Conservation (phyloP, 2,329 filamentous ascomycete genomes). For the Trichoderma atrobrunneum region DNA sequence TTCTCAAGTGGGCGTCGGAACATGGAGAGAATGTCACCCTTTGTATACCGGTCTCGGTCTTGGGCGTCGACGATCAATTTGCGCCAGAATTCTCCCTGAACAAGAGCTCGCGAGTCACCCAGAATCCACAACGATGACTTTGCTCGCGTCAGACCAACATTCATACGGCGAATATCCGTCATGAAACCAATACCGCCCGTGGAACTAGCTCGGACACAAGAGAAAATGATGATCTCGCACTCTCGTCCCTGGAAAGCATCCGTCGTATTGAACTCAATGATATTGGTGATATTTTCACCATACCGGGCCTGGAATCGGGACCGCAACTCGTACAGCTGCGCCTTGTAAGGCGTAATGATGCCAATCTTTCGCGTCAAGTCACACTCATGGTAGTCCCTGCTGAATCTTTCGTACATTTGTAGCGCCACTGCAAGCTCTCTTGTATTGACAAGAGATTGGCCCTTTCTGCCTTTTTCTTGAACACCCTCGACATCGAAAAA, state of each 20-base stretch:
- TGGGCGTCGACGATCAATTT: conserved; percentile 81
- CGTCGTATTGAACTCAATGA: conserved; percentile 96
- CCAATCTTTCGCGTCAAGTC: conserved; percentile 83
- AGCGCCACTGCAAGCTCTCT: conserved; percentile 85
- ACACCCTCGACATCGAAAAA: conserved; percentile 96
- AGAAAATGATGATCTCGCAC: conserved; percentile 98
- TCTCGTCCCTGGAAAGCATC: conserved; percentile 97
- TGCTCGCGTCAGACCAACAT: conserved; percentile 93
- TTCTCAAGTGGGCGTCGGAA: conserved; percentile 45
- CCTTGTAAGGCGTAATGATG: conserved; percentile 98
- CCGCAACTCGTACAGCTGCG: conserved; percentile 79
- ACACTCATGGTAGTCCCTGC: conserved; percentile 64
- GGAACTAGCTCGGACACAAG: conserved; percentile 90
- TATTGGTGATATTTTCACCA: conserved; percentile 70
- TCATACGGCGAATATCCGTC: conserved; percentile 98
- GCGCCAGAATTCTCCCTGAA: conserved; percentile 88
- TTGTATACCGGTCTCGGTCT: conserved; percentile 70
- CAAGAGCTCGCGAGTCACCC: conserved; percentile 82
- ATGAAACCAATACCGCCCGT: conserved; percentile 97
- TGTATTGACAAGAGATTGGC: conserved; percentile 86
- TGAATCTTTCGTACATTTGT: conserved; percentile 77
- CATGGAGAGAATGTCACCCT: conserved; percentile 55
- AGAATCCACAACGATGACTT: conserved; percentile 97
- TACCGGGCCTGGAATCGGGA: conserved; percentile 69
- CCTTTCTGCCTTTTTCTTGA: conserved; percentile 75